Evolutionary conservation across 257 asterid genomes (phyloP), one percentile per base, ranked within the genome.

Genomic region (Solanum appendiculatum): DNA sequence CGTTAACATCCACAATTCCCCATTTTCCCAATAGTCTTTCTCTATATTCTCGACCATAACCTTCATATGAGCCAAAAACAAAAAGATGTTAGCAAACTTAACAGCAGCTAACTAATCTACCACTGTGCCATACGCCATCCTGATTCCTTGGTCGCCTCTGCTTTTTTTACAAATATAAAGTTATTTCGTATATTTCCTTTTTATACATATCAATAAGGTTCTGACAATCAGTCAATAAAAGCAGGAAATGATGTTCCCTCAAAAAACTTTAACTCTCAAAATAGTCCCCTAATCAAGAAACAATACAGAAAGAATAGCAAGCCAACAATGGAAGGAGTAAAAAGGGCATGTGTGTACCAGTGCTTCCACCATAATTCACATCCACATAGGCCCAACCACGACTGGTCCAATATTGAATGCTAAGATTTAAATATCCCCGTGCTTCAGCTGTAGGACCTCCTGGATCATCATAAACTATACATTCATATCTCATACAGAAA

Each of bases 311-410:
- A 39, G 70, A 86, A 51, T 29, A 42, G 44, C 63, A 85, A 42
- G 69, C 44, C 21, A 25, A 48, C 23, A 44, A 20, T 69, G 73
- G 25, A 68, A 81, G 68, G 29, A 80, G 16, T 80, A 51, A 84
- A 56, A 85, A 74, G 54, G 48, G 42, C 73, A 63, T 21, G 29
- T 15, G 63, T 69, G 39, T 94, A 97, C 99, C 99, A 63, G 98
- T 91, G 91, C 99, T 97, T 91, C 99, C 99, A 86, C 99, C 99
- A 86, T 97, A 97, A 92, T 97, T 97, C 86, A 97, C 99, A 92
- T 97, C 99, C 86, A 95, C 99, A 86, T 93, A 91, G 82, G 99
- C 99, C 99, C 99, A 97, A 88, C 99, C 99, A 54, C 98, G 98
- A 91, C 99, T 95, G 81, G 99, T 97, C 99, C 99, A 97, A 89